Evolutionary conservation across 2,329 filamentous ascomycete species (phyloP).

Genomic region (Plenodomus tracheiphilus): DNA sequence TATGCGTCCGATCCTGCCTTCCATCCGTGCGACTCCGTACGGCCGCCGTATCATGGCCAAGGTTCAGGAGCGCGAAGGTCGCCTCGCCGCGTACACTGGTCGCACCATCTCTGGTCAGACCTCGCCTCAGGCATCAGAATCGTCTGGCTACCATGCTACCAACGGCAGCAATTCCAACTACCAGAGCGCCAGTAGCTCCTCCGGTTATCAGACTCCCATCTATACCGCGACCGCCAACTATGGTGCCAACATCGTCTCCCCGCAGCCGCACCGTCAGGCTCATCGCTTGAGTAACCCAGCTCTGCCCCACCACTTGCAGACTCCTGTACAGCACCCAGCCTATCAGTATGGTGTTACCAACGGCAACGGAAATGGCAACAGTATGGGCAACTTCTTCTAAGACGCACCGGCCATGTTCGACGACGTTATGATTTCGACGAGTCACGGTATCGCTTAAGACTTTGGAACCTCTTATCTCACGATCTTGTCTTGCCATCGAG

Average conservation of each 20-base stretch:
- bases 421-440: conserved; percentile 56
- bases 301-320: conserved; percentile 41
- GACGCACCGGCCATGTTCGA: conserved; percentile 30
- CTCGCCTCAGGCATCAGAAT: conserved; percentile 29
- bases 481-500: conserved; percentile 20
- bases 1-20: conserved; percentile 81
- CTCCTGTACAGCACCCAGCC: conserved; percentile 46
- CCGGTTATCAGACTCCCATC: conserved; percentile 35
- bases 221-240: conserved; percentile 42
- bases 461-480: conserved; percentile 24
- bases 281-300: conserved; percentile 45
- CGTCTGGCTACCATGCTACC: neutral
- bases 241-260: conserved; percentile 41
- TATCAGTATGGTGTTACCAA: conserved; percentile 24
- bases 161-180: conserved; percentile 2
- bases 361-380: conserved; percentile 31
- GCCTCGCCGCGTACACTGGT: conserved; percentile 36
- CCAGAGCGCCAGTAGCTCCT: conserved; percentile 6
- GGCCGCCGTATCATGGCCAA: conserved; percentile 93
- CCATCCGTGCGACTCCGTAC: conserved; percentile 88
- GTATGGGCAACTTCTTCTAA: conserved; percentile 52
- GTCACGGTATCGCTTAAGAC: conserved; percentile 43
- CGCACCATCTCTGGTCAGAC: conserved; percentile 26
- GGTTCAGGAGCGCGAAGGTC: conserved; percentile 63
- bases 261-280: conserved; percentile 37